phyloP scores from a whole-genome alignment of 73 alveolate genomes.

The Paramecium tetraurelia region DNA sequence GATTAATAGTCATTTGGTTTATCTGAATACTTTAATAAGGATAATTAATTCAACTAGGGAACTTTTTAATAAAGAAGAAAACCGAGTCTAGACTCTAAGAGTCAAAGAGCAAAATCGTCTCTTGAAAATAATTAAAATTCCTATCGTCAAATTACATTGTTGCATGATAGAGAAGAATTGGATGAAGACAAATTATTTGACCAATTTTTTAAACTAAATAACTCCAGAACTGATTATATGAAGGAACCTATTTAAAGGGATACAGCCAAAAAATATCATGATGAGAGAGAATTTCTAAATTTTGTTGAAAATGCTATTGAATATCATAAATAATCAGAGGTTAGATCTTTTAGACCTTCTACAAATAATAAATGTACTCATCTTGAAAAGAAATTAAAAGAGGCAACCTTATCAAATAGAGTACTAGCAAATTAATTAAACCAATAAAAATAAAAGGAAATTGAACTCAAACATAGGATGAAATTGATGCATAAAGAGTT shows the following conservation, averaged over 20 bases:
- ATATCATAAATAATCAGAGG: not conserved
- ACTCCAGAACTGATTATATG: conserved; percentile 11
- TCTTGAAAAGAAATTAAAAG: not conserved
- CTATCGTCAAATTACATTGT: not conserved
- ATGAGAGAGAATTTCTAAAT: not conserved
- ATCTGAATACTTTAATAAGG: not conserved
- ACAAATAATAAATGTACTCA: not conserved
- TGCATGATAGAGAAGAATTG: not conserved
- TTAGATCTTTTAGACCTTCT: not conserved
- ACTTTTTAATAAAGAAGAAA: not conserved
- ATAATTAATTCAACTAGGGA: not conserved
- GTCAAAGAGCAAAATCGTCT: not conserved
- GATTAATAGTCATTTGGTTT: conserved; percentile 34
- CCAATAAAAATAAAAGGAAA: not conserved
- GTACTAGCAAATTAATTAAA: not conserved
- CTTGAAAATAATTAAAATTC: not conserved
- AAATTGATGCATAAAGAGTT: conserved; percentile 14
- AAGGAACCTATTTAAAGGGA: not conserved
- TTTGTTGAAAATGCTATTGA: conserved; percentile 8
- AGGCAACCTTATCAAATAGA: not conserved
- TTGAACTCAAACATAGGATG: not conserved
- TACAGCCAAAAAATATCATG: not conserved
- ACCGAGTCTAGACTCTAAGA: not conserved
- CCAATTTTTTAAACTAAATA: conserved; percentile 1
- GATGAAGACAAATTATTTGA: not conserved